Percentiles rank a stretch among this genome's conserved stretches.
Evolutionary conservation across 129 eudicot genomes (phyloP).

Genomic region (Glebionis coronaria): DNA sequence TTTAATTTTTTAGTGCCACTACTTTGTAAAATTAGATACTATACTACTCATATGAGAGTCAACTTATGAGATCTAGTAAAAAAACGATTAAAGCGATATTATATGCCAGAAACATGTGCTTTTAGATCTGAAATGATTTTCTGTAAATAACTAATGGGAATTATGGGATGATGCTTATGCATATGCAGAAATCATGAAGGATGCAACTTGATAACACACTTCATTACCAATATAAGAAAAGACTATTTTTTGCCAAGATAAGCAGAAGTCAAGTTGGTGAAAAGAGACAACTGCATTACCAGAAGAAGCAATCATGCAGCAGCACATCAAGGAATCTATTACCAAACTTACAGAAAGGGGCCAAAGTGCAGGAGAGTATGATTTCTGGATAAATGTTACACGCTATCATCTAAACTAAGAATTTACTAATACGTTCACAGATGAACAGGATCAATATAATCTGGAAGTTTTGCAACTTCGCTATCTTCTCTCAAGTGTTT

Average conservation of each 20-base stretch:
- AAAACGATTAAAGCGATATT: no score
- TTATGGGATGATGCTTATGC: no score
- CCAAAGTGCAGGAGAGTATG: conserved; percentile 50
- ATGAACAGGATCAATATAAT: not conserved
- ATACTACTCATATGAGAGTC: no score
- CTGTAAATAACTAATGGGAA: no score
- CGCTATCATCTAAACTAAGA: not conserved
- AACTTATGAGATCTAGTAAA: no score
- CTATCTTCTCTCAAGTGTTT: conserved; percentile 6
- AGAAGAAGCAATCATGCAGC: conserved; percentile 1
- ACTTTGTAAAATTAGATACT: no score
- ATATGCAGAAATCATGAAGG: no score
- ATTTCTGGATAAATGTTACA: conserved; percentile 32
- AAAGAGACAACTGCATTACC: conserved; percentile 5
- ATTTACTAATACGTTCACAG: not conserved
- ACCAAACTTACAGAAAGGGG: conserved; percentile 1
- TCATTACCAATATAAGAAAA: no score
- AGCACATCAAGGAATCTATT: not conserved
- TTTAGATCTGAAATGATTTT: no score
- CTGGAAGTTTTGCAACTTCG: not conserved
- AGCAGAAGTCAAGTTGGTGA: conserved; percentile 1
- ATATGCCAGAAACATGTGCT: no score
- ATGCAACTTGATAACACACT: no score
- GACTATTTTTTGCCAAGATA: not conserved
- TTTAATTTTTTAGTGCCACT: no score